A percentile compares a stretch with the other conserved stretches of the same genome.
Evolutionary conservation across 2,329 filamentous ascomycete genomes (phyloP).

Genomic region (Talaromyces sp.): DNA sequence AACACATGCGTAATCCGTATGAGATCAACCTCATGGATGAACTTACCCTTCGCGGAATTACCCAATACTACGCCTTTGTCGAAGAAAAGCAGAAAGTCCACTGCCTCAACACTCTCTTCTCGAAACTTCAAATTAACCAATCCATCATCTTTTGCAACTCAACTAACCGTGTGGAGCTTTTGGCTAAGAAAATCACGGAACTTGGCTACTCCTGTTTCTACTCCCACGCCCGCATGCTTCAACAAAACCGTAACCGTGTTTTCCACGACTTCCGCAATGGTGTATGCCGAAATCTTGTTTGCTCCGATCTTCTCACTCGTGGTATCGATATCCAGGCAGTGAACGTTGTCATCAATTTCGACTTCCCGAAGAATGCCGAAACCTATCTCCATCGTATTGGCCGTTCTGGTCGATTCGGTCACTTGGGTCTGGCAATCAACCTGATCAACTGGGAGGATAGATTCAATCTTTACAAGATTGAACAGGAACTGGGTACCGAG

Average conservation of each 20-base stretch:
- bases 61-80: slow-evolving; percentile 98
- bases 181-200: slow-evolving; percentile 99
- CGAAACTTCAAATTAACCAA: slow-evolving; percentile 98
- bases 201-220: slow-evolving; percentile 99
- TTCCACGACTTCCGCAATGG: slow-evolving; percentile 99
- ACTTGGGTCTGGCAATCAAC: slow-evolving; percentile 96
- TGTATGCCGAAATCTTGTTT: slow-evolving; percentile 95
- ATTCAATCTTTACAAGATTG: slow-evolving; percentile 98
- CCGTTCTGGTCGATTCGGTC: slow-evolving; percentile 93
- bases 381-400: slow-evolving; percentile 98
- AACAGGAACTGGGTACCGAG: slow-evolving; percentile 93
- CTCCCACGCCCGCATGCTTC: slow-evolving; percentile 96
- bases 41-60: slow-evolving; percentile 94
- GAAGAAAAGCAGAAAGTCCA: slow-evolving; percentile 99
- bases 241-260: slow-evolving; percentile 93
- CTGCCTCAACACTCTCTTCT: slow-evolving; percentile 97
- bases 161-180: slow-evolving; percentile 92
- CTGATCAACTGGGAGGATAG: slow-evolving; percentile 99
- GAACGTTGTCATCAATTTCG: slow-evolving; percentile 99
- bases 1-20: slow-evolving; percentile 93
- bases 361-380: slow-evolving; percentile 98
- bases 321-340: slow-evolving; percentile 99
- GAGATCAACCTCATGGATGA: slow-evolving; percentile 99
- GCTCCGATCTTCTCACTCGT: slow-evolving; percentile 93
- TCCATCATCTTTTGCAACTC: slow-evolving; percentile 99